Conservation (phyloP, 2,329 filamentous ascomycete genomes). For the Lecanicillium sp. region DNA sequence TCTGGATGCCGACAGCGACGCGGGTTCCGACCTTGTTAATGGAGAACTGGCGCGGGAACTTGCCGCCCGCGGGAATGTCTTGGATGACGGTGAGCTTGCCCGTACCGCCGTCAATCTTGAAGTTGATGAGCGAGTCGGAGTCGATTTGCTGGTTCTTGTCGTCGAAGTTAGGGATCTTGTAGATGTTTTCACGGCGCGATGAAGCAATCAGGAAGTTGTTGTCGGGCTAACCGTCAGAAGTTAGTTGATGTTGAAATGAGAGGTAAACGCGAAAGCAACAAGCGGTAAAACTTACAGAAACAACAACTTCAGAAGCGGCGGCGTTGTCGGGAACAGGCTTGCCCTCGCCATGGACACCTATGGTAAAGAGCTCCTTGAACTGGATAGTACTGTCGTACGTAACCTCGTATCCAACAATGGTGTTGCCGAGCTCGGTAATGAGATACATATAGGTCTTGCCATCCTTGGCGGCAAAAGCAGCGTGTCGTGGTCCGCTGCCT, state of each 20-base stretch:
- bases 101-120: slow-evolving; percentile 42
- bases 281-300: slow-evolving; percentile 40
- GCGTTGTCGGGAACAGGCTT: slow-evolving; percentile 30
- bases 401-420: slow-evolving; percentile 48
- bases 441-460: slow-evolving; percentile 48
- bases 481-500: slow-evolving; percentile 58
- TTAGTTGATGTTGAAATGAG: not conserved
- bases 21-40: slow-evolving; percentile 56
- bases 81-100: slow-evolving; percentile 49
- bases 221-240: slow-evolving; percentile 38
- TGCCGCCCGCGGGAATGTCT: slow-evolving; percentile 54
- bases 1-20: slow-evolving; percentile 59
- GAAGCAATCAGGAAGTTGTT: slow-evolving; percentile 57
- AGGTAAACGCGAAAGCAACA: not conserved
- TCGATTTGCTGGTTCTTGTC: slow-evolving; percentile 30
- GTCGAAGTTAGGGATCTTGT: slow-evolving; percentile 38
- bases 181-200: slow-evolving; percentile 54
- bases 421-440: slow-evolving; percentile 52
- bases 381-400: slow-evolving; percentile 36
- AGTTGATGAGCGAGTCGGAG: slow-evolving; percentile 59
- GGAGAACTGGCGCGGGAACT: slow-evolving; percentile 58
- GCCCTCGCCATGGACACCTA: slow-evolving; percentile 38
- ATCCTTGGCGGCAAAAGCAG: slow-evolving; percentile 42
- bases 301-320: slow-evolving; percentile 45
- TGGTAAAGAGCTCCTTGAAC: slow-evolving; percentile 38